phyloP scores from a whole-genome alignment of 352 stramenopile species.

The Phytophthora citrophthora region DNA sequence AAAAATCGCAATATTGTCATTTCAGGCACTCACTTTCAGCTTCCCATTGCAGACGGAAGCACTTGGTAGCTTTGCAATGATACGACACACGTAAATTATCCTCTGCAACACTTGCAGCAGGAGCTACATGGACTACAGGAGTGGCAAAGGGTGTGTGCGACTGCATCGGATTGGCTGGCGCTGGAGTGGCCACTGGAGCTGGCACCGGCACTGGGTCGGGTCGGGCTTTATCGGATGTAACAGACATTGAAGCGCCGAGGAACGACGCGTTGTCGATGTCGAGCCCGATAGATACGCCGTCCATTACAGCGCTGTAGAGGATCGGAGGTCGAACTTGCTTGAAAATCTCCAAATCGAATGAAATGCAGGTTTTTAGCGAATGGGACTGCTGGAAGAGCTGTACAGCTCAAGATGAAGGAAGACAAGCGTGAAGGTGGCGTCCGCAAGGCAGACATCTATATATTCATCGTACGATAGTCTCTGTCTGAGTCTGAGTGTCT shows the following conservation, averaged over 20 bases:
- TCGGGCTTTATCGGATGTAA: background rate
- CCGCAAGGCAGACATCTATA: conserved; percentile 37
- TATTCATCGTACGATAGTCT: conserved; percentile 29
- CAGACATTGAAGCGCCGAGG: conserved; percentile 13
- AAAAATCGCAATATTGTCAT: background rate
- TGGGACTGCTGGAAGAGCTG: conserved; percentile 1
- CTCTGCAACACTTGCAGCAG: conserved; percentile 26
- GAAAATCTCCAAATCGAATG: conserved; percentile 26
- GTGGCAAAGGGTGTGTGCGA: conserved; percentile 5
- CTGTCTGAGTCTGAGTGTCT: conserved; percentile 1
- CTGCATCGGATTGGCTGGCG: conserved; percentile 1
- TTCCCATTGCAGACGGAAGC: conserved; percentile 83
- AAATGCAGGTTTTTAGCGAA: conserved; percentile 19
- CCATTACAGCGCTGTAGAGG: conserved; percentile 18
- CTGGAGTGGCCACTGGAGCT: background rate
- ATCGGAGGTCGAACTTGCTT: conserved; percentile 10
- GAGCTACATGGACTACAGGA: conserved; percentile 8
- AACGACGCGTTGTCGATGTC: conserved; percentile 46
- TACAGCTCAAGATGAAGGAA: background rate
- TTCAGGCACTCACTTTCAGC: conserved; percentile 63
- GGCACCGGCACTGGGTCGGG: conserved; percentile 7
- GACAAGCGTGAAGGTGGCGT: conserved; percentile 1
- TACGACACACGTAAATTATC: conserved; percentile 67
- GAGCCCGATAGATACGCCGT: conserved; percentile 46
- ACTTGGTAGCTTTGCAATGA: conserved; percentile 68